Evolutionary conservation across 768 basidiomycete genomes (phyloP).

Genomic region (Rhizopogon vinicolor): DNA sequence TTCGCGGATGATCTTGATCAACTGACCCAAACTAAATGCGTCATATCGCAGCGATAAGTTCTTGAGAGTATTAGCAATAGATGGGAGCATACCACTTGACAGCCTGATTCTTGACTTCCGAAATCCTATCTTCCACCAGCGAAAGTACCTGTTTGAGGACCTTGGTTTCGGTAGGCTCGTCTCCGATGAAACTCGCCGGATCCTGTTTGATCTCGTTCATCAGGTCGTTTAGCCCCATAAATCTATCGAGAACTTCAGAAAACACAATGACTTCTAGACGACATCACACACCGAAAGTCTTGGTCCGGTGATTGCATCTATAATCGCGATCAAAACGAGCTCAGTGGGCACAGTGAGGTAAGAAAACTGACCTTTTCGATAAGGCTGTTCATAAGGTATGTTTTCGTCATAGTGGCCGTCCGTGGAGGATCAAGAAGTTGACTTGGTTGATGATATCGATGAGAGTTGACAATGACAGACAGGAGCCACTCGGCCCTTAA

Average conservation of each 20-base stretch:
- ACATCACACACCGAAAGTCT: constrained; percentile 67
- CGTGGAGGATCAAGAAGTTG: background rate
- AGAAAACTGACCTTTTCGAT: constrained; percentile 61
- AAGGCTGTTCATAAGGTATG: constrained; percentile 79
- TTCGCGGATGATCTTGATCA: constrained; percentile 87
- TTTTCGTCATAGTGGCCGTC: constrained; percentile 66
- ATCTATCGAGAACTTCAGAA: constrained; percentile 44
- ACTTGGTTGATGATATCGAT: background rate
- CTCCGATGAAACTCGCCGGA: constrained; percentile 69
- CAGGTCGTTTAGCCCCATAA: constrained; percentile 96
- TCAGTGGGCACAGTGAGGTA: constrained; percentile 1
- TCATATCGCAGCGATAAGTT: background rate
- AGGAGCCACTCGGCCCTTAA: constrained; percentile 18
- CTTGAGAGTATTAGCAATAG: background rate
- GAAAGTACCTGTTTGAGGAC: constrained; percentile 80
- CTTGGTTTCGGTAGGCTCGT: constrained; percentile 82
- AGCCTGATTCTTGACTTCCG: constrained; percentile 97
- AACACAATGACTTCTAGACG: constrained; percentile 10
- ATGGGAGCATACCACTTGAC: constrained; percentile 75
- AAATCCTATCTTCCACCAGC: constrained; percentile 91
- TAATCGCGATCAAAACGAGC: constrained; percentile 3
- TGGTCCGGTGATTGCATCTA: constrained; percentile 91
- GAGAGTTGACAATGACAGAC: constrained; percentile 6
- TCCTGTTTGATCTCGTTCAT: constrained; percentile 84
- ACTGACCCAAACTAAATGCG: constrained; percentile 66